Base-by-base conservation (phyloP, 2,329 filamentous ascomycete species). In the Saccharata proteae region DNA sequence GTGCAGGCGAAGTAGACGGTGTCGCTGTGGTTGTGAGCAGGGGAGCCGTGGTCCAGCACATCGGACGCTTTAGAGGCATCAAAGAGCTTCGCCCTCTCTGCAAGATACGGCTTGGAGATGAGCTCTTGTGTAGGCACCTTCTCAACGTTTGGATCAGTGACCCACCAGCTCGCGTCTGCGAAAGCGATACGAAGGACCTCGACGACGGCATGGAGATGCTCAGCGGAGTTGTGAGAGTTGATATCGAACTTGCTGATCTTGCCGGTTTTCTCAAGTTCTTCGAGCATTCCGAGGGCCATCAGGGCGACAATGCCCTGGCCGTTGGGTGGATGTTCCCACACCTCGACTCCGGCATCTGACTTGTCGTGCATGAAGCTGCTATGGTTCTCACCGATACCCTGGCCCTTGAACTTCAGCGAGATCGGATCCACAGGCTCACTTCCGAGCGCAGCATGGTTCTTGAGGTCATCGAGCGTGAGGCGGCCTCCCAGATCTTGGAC, bases 261-360 rank as follows among this genome's bases (percentile, higher is more conserved):
- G 22, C 78, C 79, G 11, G 68, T 62, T 37, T 74, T 72, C 55
- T 93, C 83, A 2, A 96, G 68, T 49, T 86, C 76, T 52, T 94
- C 77, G 29, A 98, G 64, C 42, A 96, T 93, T 2, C 90, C 90
- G 1, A 98, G 65, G 0, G 90, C 82, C 78, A 96, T 93, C 18
- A 96, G 63, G 0, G 90, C 90, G 2, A 96, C 82, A 41, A 96
- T 86, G 2, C 90, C 90, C 57, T 96, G 90, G 0, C 90, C 86
- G 46, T 96, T 96, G 6, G 90, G 90, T 20, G 88, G 86, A 51
- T 96, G 88, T 50, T 98, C 90, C 88, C 88, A 96, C 1, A 98
- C 63, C 48, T 93, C 77, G 24, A 94, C 69, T 7, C 75, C 74
- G 9, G 62, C 55, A 30, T 65, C 61, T 15, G 52, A 45, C 21